Base-by-base conservation (phyloP, 495 filamentous ascomycete species). In the Opeltia flavorubescens region DNA sequence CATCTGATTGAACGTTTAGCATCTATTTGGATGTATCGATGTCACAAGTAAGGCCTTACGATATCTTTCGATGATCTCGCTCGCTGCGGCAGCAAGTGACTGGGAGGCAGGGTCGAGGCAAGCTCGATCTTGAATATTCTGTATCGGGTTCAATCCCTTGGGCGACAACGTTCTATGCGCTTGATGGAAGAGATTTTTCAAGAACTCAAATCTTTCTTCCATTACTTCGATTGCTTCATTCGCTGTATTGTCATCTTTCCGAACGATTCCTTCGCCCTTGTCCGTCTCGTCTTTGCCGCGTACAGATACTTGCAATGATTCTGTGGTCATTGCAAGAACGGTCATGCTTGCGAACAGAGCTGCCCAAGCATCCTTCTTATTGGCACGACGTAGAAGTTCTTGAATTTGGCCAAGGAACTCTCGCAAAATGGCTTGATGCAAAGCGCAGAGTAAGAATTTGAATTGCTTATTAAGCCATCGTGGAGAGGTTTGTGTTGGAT, bases 401-500 rank as follows among this genome's bases (percentile, higher is more conserved):
- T 47, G 44, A 9, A 38, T 1, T 13, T 7, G 18, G 21, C 38
- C 11, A 9, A 47, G 44, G 13, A 47, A 2, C 3, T 38, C 44
- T 4, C 18, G 18, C 33, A 34, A 8, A 4, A 47, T 9, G 9
- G 24, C 5, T 23, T 34, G 1, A n/a, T 47, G 44, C 13, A 47
- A 34, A 4, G 30, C 8, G 5, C n/a, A 38, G 15, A 47, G 31
- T 15, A 47, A 26, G 33, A 36, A 47, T 24, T 47, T 47, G 23
- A 47, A 7, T 25, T 47, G 29, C 20, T 38, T 35, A 21, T 47
- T 47, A 18, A 47, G 44, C 44, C 1, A 47, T 38, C 44, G 27
- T 24, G 44, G 17, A 11, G 15, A 38, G 3, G 44, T 47, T 17
- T 47, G 30, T 9, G 12, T 8, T 5, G 29, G 29, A 26, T 7